phyloP scores from a whole-genome alignment of 2,329 filamentous ascomycete genomes.

The Shiraia sp. region DNA sequence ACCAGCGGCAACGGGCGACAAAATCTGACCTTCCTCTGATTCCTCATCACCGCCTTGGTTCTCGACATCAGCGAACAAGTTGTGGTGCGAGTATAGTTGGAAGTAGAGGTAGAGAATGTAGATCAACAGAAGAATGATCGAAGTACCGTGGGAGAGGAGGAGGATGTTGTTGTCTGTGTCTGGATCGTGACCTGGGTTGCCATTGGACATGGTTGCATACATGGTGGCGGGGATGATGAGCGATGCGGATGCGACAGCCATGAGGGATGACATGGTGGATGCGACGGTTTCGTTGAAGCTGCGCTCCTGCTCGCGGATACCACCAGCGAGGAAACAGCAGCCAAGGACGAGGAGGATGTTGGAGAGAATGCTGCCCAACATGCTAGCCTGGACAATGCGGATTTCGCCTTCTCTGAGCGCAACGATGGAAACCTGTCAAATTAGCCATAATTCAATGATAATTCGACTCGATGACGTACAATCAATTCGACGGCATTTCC shows the following conservation, averaged over 20 bases:
- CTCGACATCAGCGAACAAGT: conserved; percentile 51
- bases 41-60: conserved; percentile 37
- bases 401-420: conserved; percentile 85
- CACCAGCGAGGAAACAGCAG: conserved; percentile 58
- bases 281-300: conserved; percentile 75
- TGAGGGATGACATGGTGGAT: conserved; percentile 70
- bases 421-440: conserved; percentile 79
- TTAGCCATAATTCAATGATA: conserved; percentile 9
- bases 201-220: conserved; percentile 52
- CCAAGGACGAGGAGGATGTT: conserved; percentile 79
- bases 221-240: conserved; percentile 59
- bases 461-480: conserved; percentile 55
- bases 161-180: conserved; percentile 53
- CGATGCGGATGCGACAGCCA: conserved; percentile 59
- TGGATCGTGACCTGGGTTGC: conserved; percentile 39
- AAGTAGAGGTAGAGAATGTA: conserved; percentile 60
- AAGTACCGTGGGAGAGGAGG: conserved; percentile 56
- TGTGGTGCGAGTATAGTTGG: conserved; percentile 56
- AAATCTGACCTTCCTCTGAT: conserved; percentile 44
- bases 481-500: conserved; percentile 81
- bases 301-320: conserved; percentile 50
- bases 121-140: conserved; percentile 58
- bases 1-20: conserved; percentile 51
- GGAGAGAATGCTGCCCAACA: conserved; percentile 94
- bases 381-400: conserved; percentile 94